Percentiles rank a stretch among this genome's conserved stretches.
Conservation (phyloP, 164 flowering plant species). For the Magnolia officinalis region DNA sequence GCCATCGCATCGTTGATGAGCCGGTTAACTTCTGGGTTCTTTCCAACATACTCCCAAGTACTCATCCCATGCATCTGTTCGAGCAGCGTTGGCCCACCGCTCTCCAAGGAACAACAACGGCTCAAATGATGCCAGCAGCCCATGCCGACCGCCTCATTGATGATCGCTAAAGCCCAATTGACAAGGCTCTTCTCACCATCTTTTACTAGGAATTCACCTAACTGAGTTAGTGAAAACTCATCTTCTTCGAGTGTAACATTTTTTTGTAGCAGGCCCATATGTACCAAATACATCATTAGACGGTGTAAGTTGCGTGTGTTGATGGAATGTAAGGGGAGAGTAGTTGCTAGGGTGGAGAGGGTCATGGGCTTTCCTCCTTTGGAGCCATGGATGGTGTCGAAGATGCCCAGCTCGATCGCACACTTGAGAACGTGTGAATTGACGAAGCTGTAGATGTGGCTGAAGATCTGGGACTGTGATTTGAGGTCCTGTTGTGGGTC, state of each 20-base stretch:
- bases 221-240: slow-evolving; percentile 20
- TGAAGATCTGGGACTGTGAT: background rate
- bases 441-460: slow-evolving; percentile 12
- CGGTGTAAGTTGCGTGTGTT: slow-evolving; percentile 19
- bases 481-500: background rate
- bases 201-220: slow-evolving; percentile 3
- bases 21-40: slow-evolving; percentile 9
- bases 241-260: slow-evolving; percentile 5
- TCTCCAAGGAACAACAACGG: slow-evolving; percentile 15
- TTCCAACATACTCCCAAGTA: slow-evolving; percentile 3
- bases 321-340: slow-evolving; percentile 2
- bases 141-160: slow-evolving; percentile 12
- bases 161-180: slow-evolving; percentile 22
- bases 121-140: slow-evolving; percentile 16
- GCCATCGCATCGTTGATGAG: slow-evolving; percentile 10
- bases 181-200: slow-evolving; percentile 9
- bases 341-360: slow-evolving; percentile 18
- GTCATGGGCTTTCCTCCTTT: slow-evolving; percentile 19
- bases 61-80: background rate
- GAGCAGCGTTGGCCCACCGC: background rate
- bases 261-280: slow-evolving; percentile 31
- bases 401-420: slow-evolving; percentile 34
- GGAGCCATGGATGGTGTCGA: slow-evolving; percentile 27
- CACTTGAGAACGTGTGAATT: slow-evolving; percentile 40
- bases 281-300: slow-evolving; percentile 39